These are phyloP conservation scores for Leccinum idahoense DNA, from an alignment of 1,284 basidiomycete species.

Conservation along the genomic window DNA sequence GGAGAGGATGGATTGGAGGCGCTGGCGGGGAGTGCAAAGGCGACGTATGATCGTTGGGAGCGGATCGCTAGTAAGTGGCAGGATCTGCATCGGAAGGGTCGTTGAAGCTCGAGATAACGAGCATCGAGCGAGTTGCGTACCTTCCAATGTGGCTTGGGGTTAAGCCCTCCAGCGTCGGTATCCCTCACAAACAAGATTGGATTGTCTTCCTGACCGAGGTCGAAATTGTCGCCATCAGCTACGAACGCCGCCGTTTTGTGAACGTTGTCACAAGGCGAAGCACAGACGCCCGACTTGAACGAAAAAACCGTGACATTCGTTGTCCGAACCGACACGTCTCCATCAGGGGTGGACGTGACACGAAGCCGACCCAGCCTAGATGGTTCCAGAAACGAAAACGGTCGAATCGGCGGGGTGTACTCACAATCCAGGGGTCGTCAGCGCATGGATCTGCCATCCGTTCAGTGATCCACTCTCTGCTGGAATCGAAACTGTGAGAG, in stretches of 20 bases:
- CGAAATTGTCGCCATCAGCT: slow-evolving; percentile 14
- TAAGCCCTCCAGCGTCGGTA: background rate
- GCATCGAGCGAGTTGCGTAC: slow-evolving; percentile 8
- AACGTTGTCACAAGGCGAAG: background rate
- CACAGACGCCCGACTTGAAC: background rate
- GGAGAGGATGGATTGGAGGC: slow-evolving; percentile 60
- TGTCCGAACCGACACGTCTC: no score
- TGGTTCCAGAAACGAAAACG: no score
- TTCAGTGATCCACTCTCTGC: no score
- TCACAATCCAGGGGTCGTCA: no score
- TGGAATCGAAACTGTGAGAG: no score
- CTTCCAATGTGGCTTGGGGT: slow-evolving; percentile 18
- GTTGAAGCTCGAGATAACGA: background rate
- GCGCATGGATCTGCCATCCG: no score
- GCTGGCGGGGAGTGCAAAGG: slow-evolving; percentile 28
- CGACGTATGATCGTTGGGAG: background rate
- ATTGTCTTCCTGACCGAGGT: background rate
- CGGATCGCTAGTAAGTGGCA: background rate
- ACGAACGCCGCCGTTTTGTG: background rate
- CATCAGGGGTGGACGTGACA: no score
- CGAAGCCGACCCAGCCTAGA: no score
- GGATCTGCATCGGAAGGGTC: slow-evolving; percentile 2
- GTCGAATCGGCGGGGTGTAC: no score
- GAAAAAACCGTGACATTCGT: no score
- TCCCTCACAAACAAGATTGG: slow-evolving; percentile 13